Evolutionary conservation across 2,329 filamentous ascomycete genomes (phyloP).

Genomic region (Coleophoma crateriformis): DNA sequence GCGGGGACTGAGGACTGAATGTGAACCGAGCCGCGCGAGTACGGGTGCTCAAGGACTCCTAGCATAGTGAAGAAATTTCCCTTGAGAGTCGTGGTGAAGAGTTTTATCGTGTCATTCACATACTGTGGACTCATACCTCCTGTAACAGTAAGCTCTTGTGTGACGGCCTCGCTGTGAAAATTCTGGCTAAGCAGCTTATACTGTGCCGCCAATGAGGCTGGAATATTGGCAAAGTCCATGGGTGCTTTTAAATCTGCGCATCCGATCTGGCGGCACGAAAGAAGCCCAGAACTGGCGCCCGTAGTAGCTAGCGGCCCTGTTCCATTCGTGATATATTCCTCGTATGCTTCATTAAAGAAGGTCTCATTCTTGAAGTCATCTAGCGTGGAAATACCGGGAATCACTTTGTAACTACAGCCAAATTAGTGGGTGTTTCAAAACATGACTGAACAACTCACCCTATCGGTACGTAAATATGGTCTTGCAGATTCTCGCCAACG

Average conservation of each 20-base stretch:
- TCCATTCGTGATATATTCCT: neutral
- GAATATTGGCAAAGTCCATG: neutral
- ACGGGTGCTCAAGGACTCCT: constrained; percentile 41
- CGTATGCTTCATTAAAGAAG: neutral
- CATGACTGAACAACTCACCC: neutral
- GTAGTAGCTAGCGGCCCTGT: neutral
- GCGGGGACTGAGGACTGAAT: constrained; percentile 29
- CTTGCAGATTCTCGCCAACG: constrained; percentile 12
- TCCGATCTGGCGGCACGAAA: neutral
- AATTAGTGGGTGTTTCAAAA: neutral
- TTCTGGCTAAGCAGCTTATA: neutral
- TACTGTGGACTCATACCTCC: neutral
- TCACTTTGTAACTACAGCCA: neutral
- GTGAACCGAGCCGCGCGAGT: constrained; percentile 35
- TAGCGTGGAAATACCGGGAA: neutral
- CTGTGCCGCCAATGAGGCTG: neutral
- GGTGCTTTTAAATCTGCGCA: neutral
- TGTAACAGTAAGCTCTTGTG: neutral
- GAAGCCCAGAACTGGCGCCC: neutral
- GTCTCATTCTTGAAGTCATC: neutral
- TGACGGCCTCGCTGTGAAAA: neutral
- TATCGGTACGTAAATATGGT: constrained; percentile 4
- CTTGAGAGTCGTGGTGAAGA: neutral
- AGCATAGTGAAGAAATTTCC: constrained; percentile 46
- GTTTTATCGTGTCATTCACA: neutral